These are phyloP conservation scores for Hibiscus trionum DNA, from an alignment of 345 rosid species.

Conservation along the genomic window DNA sequence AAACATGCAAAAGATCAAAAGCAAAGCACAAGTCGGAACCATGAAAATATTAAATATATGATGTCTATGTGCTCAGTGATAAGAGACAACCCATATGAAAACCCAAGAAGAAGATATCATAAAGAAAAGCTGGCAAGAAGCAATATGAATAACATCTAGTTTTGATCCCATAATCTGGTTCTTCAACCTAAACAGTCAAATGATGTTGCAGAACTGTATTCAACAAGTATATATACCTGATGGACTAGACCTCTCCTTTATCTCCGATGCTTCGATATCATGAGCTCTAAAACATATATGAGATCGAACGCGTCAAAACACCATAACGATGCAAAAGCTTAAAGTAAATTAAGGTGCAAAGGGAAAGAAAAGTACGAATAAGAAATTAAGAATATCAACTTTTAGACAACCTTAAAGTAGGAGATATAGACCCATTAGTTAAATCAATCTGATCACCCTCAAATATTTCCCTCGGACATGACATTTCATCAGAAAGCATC, in stretches of 20 bases:
- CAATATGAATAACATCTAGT: too few relatives aligned
- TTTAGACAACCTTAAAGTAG: slow-evolving; percentile 34
- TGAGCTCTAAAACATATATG: slow-evolving; percentile 29
- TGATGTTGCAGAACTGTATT: not conserved
- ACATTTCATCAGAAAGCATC: slow-evolving; percentile 69
- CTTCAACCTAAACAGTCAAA: not conserved
- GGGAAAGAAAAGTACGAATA: slow-evolving; percentile 8
- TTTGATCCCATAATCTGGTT: not conserved
- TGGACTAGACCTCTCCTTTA: slow-evolving; percentile 25
- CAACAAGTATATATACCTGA: slow-evolving; percentile 27
- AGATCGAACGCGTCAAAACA: not conserved
- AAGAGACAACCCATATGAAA: not conserved
- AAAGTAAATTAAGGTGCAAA: slow-evolving; percentile 1
- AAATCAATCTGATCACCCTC: slow-evolving; percentile 25
- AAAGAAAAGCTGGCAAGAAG: too few relatives aligned
- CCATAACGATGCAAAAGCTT: slow-evolving; percentile 1
- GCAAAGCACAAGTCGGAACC: not conserved
- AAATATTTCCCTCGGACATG: slow-evolving; percentile 68
- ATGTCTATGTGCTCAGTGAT: not conserved
- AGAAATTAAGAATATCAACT: not conserved
- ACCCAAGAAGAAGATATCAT: too few relatives aligned
- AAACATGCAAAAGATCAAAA: not conserved
- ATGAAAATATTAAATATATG: not conserved
- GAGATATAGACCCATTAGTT: slow-evolving; percentile 25
- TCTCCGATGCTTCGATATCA: slow-evolving; percentile 35